Evolutionary conservation across 768 basidiomycete species (phyloP).

Genomic region (Tulasnella sp.): DNA sequence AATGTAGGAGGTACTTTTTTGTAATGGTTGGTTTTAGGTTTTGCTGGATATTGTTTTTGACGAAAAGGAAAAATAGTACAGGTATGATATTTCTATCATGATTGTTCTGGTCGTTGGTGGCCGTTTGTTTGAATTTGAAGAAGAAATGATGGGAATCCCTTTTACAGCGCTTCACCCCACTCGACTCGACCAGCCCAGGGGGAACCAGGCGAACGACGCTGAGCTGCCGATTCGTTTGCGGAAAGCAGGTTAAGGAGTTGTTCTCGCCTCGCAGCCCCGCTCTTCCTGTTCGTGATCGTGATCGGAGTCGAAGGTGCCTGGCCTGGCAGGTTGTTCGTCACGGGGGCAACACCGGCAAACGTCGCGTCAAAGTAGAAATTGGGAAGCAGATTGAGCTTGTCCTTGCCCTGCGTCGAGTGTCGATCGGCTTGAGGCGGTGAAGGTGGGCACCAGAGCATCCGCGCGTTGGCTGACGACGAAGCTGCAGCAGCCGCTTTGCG

Average conservation of each 20-base stretch:
- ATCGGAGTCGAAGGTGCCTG: neutral
- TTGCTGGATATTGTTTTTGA: neutral
- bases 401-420: neutral
- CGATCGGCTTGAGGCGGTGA: conserved; percentile 2
- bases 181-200: conserved; percentile 2
- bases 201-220: conserved; percentile 6
- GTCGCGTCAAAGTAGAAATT: conserved; percentile 12
- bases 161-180: conserved; percentile 18
- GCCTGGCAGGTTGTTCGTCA: neutral
- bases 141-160: neutral
- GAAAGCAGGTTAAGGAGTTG: neutral
- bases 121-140: neutral
- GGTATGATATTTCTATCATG: conserved; percentile 8
- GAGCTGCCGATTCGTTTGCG: neutral
- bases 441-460: neutral
- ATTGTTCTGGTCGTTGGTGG: neutral
- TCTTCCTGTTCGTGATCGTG: neutral
- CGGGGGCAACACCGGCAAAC: neutral
- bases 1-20: neutral
- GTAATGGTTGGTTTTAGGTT: neutral
- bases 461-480: neutral
- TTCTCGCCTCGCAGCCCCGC: neutral
- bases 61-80: neutral
- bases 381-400: conserved; percentile 14
- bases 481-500: neutral